Percentiles rank a stretch among this genome's conserved stretches.
These are phyloP conservation scores for Penicillium turbatum DNA, from an alignment of 495 filamentous ascomycete genomes.

Conservation along the genomic window DNA sequence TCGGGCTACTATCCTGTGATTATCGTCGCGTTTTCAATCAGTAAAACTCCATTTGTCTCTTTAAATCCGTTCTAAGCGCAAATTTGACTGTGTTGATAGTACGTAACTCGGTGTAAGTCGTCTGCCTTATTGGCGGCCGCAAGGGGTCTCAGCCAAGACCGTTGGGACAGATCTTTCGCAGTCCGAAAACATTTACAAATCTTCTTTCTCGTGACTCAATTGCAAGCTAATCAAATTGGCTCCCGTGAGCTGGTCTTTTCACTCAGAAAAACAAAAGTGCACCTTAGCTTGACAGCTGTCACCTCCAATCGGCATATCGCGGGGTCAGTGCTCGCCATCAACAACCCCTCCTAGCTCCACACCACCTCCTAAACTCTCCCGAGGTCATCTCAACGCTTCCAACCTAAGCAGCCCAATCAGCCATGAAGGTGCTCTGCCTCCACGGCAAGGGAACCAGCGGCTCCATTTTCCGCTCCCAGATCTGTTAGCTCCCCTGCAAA, in stretches of 20 bases:
- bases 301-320: neutral
- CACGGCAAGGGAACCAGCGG: constrained; percentile 60
- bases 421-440: constrained; percentile 58
- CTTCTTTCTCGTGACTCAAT: too few relatives aligned
- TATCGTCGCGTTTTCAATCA: too few relatives aligned
- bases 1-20: too few relatives aligned
- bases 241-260: too few relatives aligned
- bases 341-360: neutral
- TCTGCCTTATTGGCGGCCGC: neutral
- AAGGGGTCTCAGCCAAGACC: neutral
- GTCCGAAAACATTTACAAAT: too few relatives aligned
- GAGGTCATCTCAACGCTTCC: too few relatives aligned
- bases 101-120: neutral
- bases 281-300: neutral
- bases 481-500: constrained; percentile 34
- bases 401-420: neutral
- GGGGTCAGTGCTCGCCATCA: neutral
- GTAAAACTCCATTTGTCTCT: too few relatives aligned
- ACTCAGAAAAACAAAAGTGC: too few relatives aligned
- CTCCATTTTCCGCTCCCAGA: constrained; percentile 55
- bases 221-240: too few relatives aligned
- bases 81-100: too few relatives aligned
- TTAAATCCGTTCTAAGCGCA: too few relatives aligned
- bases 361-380: neutral
- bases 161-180: too few relatives aligned